Evolutionary conservation across 371 early-diverging fungal species (phyloP).

Genomic region (Chytridium lagenaria): DNA sequence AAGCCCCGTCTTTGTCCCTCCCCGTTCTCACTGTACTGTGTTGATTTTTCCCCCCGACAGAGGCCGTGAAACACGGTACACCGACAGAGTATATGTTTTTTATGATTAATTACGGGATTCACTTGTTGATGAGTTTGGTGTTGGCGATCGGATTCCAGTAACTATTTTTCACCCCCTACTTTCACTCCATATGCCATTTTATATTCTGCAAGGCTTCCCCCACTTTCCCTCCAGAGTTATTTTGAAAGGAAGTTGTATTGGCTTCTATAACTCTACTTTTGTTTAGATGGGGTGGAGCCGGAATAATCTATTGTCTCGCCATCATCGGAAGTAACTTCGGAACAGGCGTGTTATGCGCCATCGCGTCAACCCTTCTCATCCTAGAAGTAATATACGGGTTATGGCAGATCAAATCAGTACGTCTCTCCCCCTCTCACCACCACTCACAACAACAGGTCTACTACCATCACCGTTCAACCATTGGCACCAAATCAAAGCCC

Average conservation of each 20-base stretch:
- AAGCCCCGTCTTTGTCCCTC: background rate
- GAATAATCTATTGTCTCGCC: constrained; percentile 27
- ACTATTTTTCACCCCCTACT: too few species aligned
- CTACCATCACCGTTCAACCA: constrained; percentile 23
- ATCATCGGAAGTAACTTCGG: constrained; percentile 27
- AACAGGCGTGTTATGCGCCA: constrained; percentile 27
- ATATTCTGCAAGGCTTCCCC: too few species aligned
- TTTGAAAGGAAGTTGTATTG: constrained; percentile 19
- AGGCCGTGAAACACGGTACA: constrained; percentile 41
- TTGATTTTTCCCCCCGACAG: background rate
- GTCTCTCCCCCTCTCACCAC: background rate
- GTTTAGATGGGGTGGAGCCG: constrained; percentile 36
- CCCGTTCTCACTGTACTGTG: background rate
- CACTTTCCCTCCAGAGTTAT: too few species aligned
- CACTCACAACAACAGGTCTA: background rate
- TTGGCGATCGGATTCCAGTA: constrained; percentile 44
- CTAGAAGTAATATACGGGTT: constrained; percentile 32
- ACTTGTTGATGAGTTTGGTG: constrained; percentile 33
- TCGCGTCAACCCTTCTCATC: constrained; percentile 17
- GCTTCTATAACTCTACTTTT: background rate
- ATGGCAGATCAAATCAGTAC: constrained; percentile 38
- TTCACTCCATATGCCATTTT: too few species aligned
- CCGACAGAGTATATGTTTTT: constrained; percentile 44
- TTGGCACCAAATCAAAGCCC: constrained; percentile 28
- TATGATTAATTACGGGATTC: constrained; percentile 41